These are phyloP conservation scores for Peronospora farinosa DNA, from an alignment of 352 stramenopile species.

Conservation along the genomic window DNA sequence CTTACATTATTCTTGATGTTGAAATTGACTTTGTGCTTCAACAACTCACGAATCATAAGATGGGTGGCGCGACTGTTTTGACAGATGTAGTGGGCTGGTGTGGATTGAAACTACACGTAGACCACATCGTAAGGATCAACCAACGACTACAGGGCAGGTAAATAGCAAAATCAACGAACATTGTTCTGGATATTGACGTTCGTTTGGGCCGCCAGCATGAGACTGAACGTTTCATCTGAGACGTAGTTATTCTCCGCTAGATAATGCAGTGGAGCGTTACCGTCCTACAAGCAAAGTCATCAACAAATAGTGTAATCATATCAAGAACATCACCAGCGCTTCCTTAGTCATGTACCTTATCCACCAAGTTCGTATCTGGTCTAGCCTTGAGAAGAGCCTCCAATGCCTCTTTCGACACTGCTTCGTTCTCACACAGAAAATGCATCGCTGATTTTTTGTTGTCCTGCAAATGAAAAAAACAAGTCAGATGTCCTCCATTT, in stretches of 20 bases:
- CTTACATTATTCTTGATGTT: slow-evolving; percentile 72
- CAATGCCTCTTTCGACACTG: slow-evolving; percentile 29
- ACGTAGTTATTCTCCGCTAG: slow-evolving; percentile 45
- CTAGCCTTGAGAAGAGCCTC: slow-evolving; percentile 38
- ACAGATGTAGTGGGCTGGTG: slow-evolving; percentile 64
- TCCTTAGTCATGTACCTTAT: slow-evolving; percentile 27
- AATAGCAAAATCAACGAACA: slow-evolving; percentile 20
- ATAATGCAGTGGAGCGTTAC: slow-evolving; percentile 63
- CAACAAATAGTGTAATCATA: neutral
- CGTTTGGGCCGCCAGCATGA: slow-evolving; percentile 38
- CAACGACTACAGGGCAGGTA: neutral
- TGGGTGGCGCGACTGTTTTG: slow-evolving; percentile 51
- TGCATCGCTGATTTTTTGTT: slow-evolving; percentile 59
- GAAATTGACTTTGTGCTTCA: slow-evolving; percentile 59
- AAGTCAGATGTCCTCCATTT: neutral
- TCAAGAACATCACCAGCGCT: neutral
- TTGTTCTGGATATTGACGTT: slow-evolving; percentile 65
- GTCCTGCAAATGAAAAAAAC: slow-evolving; percentile 24
- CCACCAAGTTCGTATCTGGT: slow-evolving; percentile 35
- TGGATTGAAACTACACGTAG: slow-evolving; percentile 54
- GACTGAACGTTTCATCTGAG: slow-evolving; percentile 30
- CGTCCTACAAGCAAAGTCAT: slow-evolving; percentile 31
- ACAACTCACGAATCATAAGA: slow-evolving; percentile 36
- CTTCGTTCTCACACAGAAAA: slow-evolving; percentile 70
- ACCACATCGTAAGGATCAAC: slow-evolving; percentile 1